Conservation (phyloP, 202 grass and related monocot genomes). For the Setaria viridis region DNA sequence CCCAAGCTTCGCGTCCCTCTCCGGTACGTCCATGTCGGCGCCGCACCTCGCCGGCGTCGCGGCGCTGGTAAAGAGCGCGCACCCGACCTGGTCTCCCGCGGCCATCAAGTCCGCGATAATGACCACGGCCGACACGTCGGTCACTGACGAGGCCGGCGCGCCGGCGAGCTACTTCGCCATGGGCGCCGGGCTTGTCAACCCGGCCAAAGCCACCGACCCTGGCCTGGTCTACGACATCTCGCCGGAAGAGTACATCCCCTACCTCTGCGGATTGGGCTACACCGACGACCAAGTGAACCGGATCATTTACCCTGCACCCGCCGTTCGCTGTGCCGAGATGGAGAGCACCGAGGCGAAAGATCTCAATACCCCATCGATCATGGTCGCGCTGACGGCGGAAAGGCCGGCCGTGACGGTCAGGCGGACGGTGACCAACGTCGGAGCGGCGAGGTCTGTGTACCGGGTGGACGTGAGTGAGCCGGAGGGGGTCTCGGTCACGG, state of each 20-base stretch:
- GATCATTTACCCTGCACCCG: constrained; percentile 40
- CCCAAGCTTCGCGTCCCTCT: constrained; percentile 30
- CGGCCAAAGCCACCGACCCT: constrained; percentile 51
- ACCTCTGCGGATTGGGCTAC: constrained; percentile 60
- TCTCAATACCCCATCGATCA: constrained; percentile 68
- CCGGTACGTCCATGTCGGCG: constrained; percentile 77
- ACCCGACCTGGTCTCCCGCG: constrained; percentile 66
- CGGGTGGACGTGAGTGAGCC: constrained; percentile 36
- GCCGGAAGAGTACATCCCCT: constrained; percentile 55
- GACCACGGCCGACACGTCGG: constrained; percentile 58
- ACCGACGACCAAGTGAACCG: constrained; percentile 44
- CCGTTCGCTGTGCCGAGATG: constrained; percentile 22
- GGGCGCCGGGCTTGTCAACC: constrained; percentile 58
- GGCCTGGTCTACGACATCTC: constrained; percentile 68
- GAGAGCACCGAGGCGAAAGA: constrained; percentile 44
- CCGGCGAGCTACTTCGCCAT: constrained; percentile 46
- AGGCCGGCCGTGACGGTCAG: constrained; percentile 17
- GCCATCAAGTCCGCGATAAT: constrained; percentile 80
- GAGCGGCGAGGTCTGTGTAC: constrained; percentile 36
- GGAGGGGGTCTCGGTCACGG: constrained; percentile 35
- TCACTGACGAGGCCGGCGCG: constrained; percentile 29
- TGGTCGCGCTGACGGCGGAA: constrained; percentile 27
- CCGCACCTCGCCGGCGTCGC: constrained; percentile 67
- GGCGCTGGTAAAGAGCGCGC: constrained; percentile 57
- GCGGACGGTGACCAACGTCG: constrained; percentile 67